Evolutionary conservation across 805 yeast genomes (phyloP).

Genomic region (Kuraishia capsulata): DNA sequence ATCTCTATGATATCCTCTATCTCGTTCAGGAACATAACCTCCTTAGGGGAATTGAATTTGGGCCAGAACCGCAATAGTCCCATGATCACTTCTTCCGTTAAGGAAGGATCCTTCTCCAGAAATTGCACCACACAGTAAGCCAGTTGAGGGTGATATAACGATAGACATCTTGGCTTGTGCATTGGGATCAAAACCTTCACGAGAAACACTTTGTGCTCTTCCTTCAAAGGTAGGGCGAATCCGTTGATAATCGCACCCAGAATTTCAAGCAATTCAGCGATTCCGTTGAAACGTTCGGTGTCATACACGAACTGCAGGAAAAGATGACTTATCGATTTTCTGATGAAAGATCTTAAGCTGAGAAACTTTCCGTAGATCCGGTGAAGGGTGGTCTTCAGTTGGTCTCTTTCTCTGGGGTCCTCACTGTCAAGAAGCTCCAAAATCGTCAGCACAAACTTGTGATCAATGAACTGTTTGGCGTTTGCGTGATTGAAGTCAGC

Average conservation of each 20-base stretch:
- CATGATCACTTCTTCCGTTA: constrained; percentile 95
- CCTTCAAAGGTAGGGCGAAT: constrained; percentile 93
- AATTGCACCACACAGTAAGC: constrained; percentile 97
- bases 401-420: constrained; percentile 94
- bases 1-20: constrained; percentile 95
- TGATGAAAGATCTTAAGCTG: constrained; percentile 79
- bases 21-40: constrained; percentile 91
- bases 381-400: constrained; percentile 89
- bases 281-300: constrained; percentile 92
- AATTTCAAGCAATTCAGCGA: constrained; percentile 89
- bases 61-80: constrained; percentile 96
- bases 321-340: constrained; percentile 86
- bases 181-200: constrained; percentile 82
- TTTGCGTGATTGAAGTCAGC: constrained; percentile 90
- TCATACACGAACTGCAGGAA: constrained; percentile 91
- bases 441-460: constrained; percentile 69
- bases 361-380: constrained; percentile 93
- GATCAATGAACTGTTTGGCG: constrained; percentile 93
- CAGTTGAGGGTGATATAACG: constrained; percentile 91
- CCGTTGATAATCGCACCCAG: constrained; percentile 96
- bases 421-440: constrained; percentile 92
- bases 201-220: constrained; percentile 89
- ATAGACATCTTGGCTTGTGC: constrained; percentile 83
- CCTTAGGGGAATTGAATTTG: constrained; percentile 88
- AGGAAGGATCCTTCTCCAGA: constrained; percentile 82